Percentiles rank a stretch among this genome's conserved stretches.
Evolutionary conservation across 768 basidiomycete genomes (phyloP).

Genomic region (Boletus pseudo-olivaceus): DNA sequence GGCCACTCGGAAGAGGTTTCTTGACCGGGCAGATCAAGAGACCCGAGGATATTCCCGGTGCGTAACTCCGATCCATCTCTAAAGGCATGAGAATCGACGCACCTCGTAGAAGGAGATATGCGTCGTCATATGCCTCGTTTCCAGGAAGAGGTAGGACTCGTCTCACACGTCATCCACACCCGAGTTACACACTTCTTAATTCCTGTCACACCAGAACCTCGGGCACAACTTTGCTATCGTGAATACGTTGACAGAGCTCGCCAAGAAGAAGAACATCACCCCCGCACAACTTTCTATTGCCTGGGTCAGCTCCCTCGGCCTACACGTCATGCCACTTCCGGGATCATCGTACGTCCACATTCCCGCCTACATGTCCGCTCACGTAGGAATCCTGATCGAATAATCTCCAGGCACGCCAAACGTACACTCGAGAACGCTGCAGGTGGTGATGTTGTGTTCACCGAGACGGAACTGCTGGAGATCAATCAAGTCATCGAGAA

Average conservation of each 20-base stretch:
- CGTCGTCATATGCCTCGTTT: constrained; percentile 41
- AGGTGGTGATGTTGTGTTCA: constrained; percentile 42
- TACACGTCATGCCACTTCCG: constrained; percentile 48
- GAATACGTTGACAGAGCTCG: constrained; percentile 38
- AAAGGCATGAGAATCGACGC: not conserved
- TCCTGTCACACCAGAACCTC: not conserved
- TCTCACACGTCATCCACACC: not conserved
- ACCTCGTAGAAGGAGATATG: constrained; percentile 37
- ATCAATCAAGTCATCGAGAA: constrained; percentile 38
- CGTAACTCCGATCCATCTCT: not conserved
- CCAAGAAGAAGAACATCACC: constrained; percentile 40
- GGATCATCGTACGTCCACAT: constrained; percentile 42
- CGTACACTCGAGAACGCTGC: constrained; percentile 45
- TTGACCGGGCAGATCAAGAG: constrained; percentile 49
- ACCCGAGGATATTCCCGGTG: constrained; percentile 33
- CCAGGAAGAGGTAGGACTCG: constrained; percentile 37
- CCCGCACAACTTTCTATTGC: constrained; percentile 43
- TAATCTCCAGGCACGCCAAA: constrained; percentile 25
- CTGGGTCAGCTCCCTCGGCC: constrained; percentile 40
- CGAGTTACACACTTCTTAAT: not conserved
- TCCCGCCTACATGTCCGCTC: too few species aligned
- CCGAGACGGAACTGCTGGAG: constrained; percentile 36
- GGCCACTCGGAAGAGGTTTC: constrained; percentile 53
- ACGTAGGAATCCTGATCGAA: not conserved
- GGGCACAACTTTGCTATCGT: constrained; percentile 43